phyloP scores from a whole-genome alignment of 495 filamentous ascomycete genomes.

The Penicillium nucicola region DNA sequence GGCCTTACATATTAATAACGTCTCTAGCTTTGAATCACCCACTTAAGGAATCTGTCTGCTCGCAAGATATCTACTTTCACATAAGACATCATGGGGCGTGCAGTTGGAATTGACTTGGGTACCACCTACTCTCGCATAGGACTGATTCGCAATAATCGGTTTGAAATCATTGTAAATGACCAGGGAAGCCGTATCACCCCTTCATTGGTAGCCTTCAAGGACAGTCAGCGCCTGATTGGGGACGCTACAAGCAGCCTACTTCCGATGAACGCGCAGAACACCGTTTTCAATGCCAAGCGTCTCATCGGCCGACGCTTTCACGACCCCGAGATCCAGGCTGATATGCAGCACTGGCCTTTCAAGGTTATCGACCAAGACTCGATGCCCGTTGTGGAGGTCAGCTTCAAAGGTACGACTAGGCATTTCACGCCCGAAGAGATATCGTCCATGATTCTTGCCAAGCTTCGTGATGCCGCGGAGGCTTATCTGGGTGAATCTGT shows the following conservation, averaged over 20 bases:
- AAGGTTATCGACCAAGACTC: conserved; percentile 86
- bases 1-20: too few relatives aligned
- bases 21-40: too few relatives aligned
- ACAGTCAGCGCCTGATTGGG: conserved; percentile 96
- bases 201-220: conserved; percentile 98
- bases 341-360: conserved; percentile 98
- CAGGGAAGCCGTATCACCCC: conserved; percentile 98
- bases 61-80: too few relatives aligned
- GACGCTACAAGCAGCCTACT: conserved; percentile 99
- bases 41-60: too few relatives aligned
- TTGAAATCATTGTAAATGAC: conserved; percentile 89
- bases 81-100: conserved; percentile 45
- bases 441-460: conserved; percentile 77
- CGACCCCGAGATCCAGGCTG: conserved; percentile 95
- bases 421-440: conserved; percentile 90
- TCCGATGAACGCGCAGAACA: conserved; percentile 97
- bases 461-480: conserved; percentile 96
- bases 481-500: conserved; percentile 87
- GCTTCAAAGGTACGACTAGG: conserved; percentile 93
- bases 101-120: conserved; percentile 81
- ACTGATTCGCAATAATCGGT: conserved; percentile 94
- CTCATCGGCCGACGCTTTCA: conserved; percentile 92
- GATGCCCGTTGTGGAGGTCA: conserved; percentile 89
- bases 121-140: conserved; percentile 99
- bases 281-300: conserved; percentile 98